These are phyloP conservation scores for Filobasidium floriforme DNA, from an alignment of 768 basidiomycete genomes.

Conservation along the genomic window DNA sequence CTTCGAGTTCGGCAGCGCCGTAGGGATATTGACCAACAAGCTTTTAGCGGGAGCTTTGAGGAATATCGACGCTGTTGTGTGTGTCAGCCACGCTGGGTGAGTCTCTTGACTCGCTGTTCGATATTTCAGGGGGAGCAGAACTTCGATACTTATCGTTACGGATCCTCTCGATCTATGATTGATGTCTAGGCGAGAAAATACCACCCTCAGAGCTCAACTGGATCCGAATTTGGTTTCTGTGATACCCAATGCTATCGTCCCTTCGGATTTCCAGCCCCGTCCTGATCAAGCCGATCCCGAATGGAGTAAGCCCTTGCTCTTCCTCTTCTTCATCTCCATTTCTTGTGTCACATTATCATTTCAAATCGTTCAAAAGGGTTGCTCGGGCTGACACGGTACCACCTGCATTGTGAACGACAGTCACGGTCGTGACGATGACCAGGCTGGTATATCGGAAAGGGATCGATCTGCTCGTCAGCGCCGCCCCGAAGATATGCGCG, in stretches of 20 bases:
- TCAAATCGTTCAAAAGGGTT: neutral
- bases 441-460: conserved; percentile 92
- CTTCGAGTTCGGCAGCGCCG: conserved; percentile 94
- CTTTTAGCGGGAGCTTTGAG: conserved; percentile 74
- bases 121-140: neutral
- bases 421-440: conserved; percentile 84
- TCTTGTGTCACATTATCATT: conserved; percentile 6
- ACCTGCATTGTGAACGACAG: too few relatives aligned
- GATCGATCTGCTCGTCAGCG: conserved; percentile 86
- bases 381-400: conserved; percentile 7
- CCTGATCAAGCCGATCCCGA: conserved; percentile 37
- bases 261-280: conserved; percentile 73
- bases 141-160: neutral
- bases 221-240: conserved; percentile 70
- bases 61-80: conserved; percentile 89
- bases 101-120: conserved; percentile 28
- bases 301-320: conserved; percentile 53
- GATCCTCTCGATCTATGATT: neutral
- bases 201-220: conserved; percentile 74
- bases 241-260: conserved; percentile 84
- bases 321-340: conserved; percentile 34
- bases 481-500: conserved; percentile 79
- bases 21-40: conserved; percentile 95
- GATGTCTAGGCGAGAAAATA: conserved; percentile 79
- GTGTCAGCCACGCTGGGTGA: conserved; percentile 93